Base-by-base conservation (phyloP, 148 eudicot species). In the Nyssa sinensis region DNA sequence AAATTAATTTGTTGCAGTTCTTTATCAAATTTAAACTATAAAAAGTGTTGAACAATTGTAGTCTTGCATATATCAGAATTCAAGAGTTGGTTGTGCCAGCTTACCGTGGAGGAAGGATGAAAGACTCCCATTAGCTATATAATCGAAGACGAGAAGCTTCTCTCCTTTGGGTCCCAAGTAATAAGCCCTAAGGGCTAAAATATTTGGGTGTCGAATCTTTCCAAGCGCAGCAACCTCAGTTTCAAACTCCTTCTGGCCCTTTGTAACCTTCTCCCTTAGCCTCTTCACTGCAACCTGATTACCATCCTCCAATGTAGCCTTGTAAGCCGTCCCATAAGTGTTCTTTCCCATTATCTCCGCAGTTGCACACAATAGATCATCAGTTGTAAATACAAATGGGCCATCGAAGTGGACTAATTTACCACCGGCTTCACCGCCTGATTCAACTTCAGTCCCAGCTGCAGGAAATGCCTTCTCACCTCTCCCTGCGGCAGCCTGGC, bases 271-370 rank as follows among this genome's bases (percentile, higher is more conserved):
- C 86, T 94, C 98, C 19, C 97, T 82, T 59, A 94, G 80, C 84
- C 98, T 90, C 82, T 92, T 94, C 44, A 94, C 98, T 0, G 97
- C 96, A 5, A 94, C 97, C 67, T 86, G 88, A 67, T 85, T 87
- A 2, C 93, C 89, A 69, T 92, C 97, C 69, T 92, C 98, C 67
- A 94, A 79, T 2, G 94, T 86, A 7, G 97, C 98, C 84, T 90
- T 94, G 71, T 94, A 94, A 5, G 89, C 88, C 0, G 97, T 94
- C 31, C 98, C 98, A 33, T 82, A 92, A 0, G 87, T 83, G 60
- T 91, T 90, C 86, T 94, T 94, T 29, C 97, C 98, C 97, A 94
- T 88, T 34, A 92, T 86, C 75, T 92, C 97, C 0, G 98, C 97
- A 0, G 97, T 88, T 12, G 98, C 98, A 61, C 97, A 90, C 55